Percentiles rank a stretch among this genome's conserved stretches.
These are phyloP conservation scores for Chaetomiaceae sp. DNA, from an alignment of 2,329 filamentous ascomycete genomes.

Conservation along the genomic window DNA sequence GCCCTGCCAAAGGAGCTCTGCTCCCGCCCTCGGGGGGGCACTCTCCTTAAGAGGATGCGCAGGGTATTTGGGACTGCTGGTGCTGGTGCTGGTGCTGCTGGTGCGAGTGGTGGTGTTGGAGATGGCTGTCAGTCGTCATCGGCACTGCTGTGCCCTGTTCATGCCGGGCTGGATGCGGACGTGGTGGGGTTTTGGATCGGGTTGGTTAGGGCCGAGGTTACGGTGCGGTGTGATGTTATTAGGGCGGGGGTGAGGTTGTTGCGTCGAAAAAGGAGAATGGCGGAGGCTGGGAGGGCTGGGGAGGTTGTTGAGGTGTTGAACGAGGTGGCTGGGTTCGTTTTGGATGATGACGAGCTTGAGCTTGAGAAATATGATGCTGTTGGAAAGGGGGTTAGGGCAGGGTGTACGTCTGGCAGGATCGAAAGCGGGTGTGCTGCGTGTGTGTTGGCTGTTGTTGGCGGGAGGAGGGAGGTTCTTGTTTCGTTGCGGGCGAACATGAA, in stretches of 20 bases:
- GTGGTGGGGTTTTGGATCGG: neutral
- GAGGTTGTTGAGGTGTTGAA: neutral
- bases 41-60: no score
- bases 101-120: neutral
- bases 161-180: neutral
- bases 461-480: conserved; percentile 37
- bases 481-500: conserved; percentile 44
- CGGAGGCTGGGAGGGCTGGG: no score
- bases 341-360: conserved; percentile 31
- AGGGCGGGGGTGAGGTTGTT: neutral
- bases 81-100: neutral
- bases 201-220: neutral
- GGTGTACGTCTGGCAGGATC: conserved; percentile 25
- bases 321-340: conserved; percentile 35
- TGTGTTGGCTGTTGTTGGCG: conserved; percentile 46
- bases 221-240: neutral
- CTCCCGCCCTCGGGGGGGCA: no score
- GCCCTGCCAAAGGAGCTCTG: no score
- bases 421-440: conserved; percentile 48
- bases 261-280: neutral
- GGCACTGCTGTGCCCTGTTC: neutral
- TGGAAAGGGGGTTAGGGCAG: conserved; percentile 21
- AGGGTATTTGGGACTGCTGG: no score
- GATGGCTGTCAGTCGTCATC: neutral
- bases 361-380: conserved; percentile 37